Base-by-base conservation (phyloP, 2,329 filamentous ascomycete genomes). In the Penicillium digitatum region DNA sequence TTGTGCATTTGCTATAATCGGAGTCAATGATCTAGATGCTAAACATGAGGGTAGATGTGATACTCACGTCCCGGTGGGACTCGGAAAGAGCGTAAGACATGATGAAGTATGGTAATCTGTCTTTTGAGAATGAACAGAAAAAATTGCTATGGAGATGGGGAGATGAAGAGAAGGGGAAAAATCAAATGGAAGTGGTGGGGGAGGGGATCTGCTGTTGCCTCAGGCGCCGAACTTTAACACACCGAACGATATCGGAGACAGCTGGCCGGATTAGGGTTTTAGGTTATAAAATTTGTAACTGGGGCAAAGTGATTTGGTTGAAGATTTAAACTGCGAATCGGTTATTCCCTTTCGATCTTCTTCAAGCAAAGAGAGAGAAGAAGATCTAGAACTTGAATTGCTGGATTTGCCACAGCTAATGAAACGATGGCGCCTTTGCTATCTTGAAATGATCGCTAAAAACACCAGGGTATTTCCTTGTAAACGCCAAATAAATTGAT, bases 1-100 rank as follows among this genome's bases (percentile, higher is more conserved):
- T 90, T 94, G 85, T 97, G 89, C 81, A 99, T 90, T 85, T 97
- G 87, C 91, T 96, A 68, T 67, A 62, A 52, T 48, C 53, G 38
- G 62, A 67, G 70, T 77, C 68, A 76, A 69, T 66, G 54, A 54
- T 58, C 48, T 56, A 32, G 10, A 48, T 58, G 55, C 43, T 49
- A 26, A 29, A 42, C 5, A 46, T 57, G 61, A 55, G 32, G 48
- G 52, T 20, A 52, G 22, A 52, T 39, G 51, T 60, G 43, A 49
- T 47, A 76, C 81, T 72, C 73, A 86, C 83, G 69, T 86, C 84
- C 77, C 83, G 78, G 78, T 88, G 85, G 72, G 82, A 79, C 74
- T 84, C 76, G 59, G 85, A 80, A 53, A 88, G 81, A 66, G 85
- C 85, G 78, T 88, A 87, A 69, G 74, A 68, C 73, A 76, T 78